A percentile compares a stretch with the other conserved stretches of the same genome.
Conservation (phyloP, 1,139 yeast species). For the Protomyces inundatus region DNA sequence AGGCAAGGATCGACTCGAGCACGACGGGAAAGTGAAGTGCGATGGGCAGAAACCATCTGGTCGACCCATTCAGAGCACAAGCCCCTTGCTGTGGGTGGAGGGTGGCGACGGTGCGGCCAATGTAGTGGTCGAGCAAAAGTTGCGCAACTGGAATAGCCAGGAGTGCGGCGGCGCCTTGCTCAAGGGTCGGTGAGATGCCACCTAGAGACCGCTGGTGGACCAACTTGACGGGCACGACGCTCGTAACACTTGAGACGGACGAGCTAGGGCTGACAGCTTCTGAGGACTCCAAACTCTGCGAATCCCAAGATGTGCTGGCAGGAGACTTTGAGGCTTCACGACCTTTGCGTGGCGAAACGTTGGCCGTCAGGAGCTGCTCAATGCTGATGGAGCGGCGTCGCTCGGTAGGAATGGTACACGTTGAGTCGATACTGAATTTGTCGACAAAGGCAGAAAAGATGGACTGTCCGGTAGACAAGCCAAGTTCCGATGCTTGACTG, state of each 20-base stretch:
- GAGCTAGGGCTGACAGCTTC: background rate
- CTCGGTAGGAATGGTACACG: background rate
- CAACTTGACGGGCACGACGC: no score
- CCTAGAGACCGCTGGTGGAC: background rate
- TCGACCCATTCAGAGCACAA: background rate
- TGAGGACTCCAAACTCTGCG: background rate
- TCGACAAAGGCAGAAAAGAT: background rate
- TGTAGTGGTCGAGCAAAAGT: slow-evolving; percentile 8
- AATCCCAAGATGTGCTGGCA: background rate
- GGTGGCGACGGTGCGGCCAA: slow-evolving; percentile 9
- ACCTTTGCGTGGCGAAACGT: no score
- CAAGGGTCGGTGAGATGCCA: background rate
- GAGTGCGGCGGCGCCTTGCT: background rate
- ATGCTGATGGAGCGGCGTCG: background rate
- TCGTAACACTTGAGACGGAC: background rate
- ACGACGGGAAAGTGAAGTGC: slow-evolving; percentile 8
- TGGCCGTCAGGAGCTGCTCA: background rate
- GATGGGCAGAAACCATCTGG: slow-evolving; percentile 7
- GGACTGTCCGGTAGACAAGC: no score
- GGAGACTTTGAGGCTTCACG: background rate
- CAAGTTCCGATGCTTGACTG: background rate
- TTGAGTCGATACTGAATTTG: background rate
- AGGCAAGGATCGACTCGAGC: slow-evolving; percentile 9
- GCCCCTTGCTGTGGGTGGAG: slow-evolving; percentile 10
- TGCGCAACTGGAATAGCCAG: slow-evolving; percentile 3